These are phyloP conservation scores for Nosema muscidifuracis DNA, from an alignment of 371 early-diverging fungal species.

Conservation along the genomic window DNA sequence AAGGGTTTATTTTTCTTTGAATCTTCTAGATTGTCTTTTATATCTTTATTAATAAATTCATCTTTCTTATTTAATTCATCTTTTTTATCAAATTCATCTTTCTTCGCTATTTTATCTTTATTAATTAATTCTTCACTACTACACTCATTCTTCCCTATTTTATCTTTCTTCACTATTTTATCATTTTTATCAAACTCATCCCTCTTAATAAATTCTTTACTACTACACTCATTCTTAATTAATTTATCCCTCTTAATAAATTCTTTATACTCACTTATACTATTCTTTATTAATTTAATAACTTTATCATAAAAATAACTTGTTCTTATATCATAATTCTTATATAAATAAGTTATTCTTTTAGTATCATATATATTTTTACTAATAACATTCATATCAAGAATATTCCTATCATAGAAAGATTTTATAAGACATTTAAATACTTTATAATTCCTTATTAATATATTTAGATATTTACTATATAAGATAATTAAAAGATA, in stretches of 20 bases:
- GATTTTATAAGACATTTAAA: not conserved
- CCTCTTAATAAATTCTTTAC: too few species aligned
- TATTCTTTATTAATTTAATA: not conserved
- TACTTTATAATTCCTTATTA: not conserved
- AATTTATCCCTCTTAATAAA: not conserved
- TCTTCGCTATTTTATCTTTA: too few species aligned
- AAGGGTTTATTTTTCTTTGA: too few species aligned
- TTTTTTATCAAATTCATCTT: too few species aligned
- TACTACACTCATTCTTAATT: not conserved
- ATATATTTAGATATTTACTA: not conserved
- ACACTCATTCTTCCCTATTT: too few species aligned
- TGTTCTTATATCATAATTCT: not conserved
- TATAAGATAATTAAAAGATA: not conserved
- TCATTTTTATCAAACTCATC: too few species aligned
- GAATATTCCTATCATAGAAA: not conserved
- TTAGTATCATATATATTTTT: not conserved
- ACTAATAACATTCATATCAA: not conserved
- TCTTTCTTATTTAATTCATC: too few species aligned
- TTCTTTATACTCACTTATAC: not conserved
- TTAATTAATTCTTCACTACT: too few species aligned
- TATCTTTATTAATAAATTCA: too few species aligned
- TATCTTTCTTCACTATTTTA: too few species aligned
- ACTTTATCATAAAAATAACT: not conserved
- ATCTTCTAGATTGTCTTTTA: too few species aligned
- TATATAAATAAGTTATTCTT: not conserved